These are phyloP conservation scores for Metschnikowia similis DNA, from an alignment of 805 yeast genomes.

Conservation along the genomic window DNA sequence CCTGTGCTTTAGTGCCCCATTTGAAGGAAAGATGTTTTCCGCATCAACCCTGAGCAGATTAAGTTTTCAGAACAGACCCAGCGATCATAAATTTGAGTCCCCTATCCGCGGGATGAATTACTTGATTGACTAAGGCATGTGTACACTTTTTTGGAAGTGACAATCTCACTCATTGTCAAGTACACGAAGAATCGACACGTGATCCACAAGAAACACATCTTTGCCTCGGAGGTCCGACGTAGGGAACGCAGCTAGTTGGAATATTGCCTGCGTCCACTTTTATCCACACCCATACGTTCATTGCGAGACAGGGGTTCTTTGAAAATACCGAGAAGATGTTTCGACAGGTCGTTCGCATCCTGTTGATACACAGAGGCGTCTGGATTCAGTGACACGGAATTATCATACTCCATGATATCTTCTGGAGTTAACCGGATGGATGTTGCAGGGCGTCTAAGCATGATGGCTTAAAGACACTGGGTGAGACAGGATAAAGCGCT, in stretches of 20 bases:
- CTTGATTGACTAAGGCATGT: too few relatives aligned
- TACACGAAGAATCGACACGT: too few relatives aligned
- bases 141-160: background rate
- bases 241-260: background rate
- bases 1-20: background rate
- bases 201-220: background rate
- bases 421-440: slow-evolving; percentile 63
- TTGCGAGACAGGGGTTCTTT: slow-evolving; percentile 16
- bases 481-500: background rate
- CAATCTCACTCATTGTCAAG: background rate
- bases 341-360: slow-evolving; percentile 13
- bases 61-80: background rate
- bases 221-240: background rate
- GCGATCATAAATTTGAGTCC: too few relatives aligned
- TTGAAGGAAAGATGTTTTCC: background rate
- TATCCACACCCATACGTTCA: slow-evolving; percentile 16
- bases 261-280: background rate
- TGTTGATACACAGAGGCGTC: slow-evolving; percentile 9
- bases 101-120: too few relatives aligned
- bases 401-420: slow-evolving; percentile 54
- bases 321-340: slow-evolving; percentile 11
- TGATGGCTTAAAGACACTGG: slow-evolving; percentile 17
- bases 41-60: background rate
- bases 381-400: slow-evolving; percentile 17
- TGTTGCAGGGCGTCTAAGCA: slow-evolving; percentile 74